Evolutionary conservation across 108 stramenopile genomes (phyloP), one percentile per base, ranked within the genome.

Genomic region (Discostella stelligeroides): DNA sequence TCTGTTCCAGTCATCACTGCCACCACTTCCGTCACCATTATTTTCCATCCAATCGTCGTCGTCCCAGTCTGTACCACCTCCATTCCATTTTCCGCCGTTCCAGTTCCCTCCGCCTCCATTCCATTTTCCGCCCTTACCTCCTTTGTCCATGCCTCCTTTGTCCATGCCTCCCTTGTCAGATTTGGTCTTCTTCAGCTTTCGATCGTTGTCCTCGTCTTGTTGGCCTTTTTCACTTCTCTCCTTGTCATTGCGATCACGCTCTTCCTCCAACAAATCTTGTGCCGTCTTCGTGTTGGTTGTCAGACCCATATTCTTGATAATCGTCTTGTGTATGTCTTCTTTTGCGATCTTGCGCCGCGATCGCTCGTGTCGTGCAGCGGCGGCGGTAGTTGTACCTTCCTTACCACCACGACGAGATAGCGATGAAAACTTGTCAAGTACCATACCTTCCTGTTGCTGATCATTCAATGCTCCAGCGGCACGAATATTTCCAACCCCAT

Each of bases 161-260:
- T 30, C 55, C 30, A 2, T n/a, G 14, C 34, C 34, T 56, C 17
- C 55, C 55, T 56, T 56, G 37, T n/a, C 29, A 4, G 55, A 56
- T 27, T 56, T 56, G 55, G 55, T 37, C 55, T 56, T 56, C 55
- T 38, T 56, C 17, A 56, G 37, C 30, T 56, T 23, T 7, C 53
- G 53, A 25, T 25, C 53, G 10, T 54, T 10, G 4, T 54, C 53
- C 21, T 7, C 28, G 10, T 25, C 13, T 54, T 29, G 21, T 28
- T 28, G 24, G 10, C 24, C 53, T 27, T 54, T 54, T 17, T 20
- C 50, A 17, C 4, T 10, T 51, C 1, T 23, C 21, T 7, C 10
- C 50, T 51, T 51, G 50, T 23, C 7, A 20, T 51, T 29, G 10
- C 54, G 54, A 55, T 55, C 54, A 11, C 7, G 1, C 13, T 55